Evolutionary conservation across 345 rosid genomes (phyloP).

Genomic region (Triadica sebifera): DNA sequence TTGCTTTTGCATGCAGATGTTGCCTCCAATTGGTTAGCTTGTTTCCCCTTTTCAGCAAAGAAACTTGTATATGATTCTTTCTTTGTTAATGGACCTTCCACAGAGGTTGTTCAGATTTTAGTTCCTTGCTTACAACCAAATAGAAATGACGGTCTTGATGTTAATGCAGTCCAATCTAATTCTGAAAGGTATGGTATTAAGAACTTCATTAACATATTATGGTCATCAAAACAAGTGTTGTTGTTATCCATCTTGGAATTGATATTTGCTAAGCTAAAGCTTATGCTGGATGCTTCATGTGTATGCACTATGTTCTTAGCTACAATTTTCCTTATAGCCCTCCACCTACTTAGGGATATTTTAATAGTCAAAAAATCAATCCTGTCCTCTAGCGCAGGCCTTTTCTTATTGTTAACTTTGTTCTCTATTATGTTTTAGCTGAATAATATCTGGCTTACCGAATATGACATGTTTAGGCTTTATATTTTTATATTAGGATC

Average conservation of each 20-base stretch:
- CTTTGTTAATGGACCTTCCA: slow-evolving; percentile 63
- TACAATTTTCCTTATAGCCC: background rate
- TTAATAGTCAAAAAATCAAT: background rate
- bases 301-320: background rate
- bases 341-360: background rate
- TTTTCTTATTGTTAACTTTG: background rate
- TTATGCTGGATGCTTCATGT: background rate
- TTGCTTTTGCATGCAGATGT: slow-evolving; percentile 54
- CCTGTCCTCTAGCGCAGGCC: background rate
- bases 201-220: slow-evolving; percentile 4
- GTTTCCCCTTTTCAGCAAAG: slow-evolving; percentile 73
- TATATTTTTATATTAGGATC: background rate
- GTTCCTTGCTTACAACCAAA: slow-evolving; percentile 57
- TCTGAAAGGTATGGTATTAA: slow-evolving; percentile 56
- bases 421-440: background rate
- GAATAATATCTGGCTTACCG: background rate
- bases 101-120: slow-evolving; percentile 76
- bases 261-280: background rate
- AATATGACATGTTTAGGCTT: background rate
- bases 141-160: slow-evolving; percentile 35
- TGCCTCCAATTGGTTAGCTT: slow-evolving; percentile 84
- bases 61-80: slow-evolving; percentile 74
- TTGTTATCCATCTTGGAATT: slow-evolving; percentile 1
- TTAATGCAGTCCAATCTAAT: slow-evolving; percentile 50
- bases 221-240: background rate